These are phyloP conservation scores for Aspergillus olivimuriae DNA, from an alignment of 495 filamentous ascomycete genomes.

Conservation along the genomic window DNA sequence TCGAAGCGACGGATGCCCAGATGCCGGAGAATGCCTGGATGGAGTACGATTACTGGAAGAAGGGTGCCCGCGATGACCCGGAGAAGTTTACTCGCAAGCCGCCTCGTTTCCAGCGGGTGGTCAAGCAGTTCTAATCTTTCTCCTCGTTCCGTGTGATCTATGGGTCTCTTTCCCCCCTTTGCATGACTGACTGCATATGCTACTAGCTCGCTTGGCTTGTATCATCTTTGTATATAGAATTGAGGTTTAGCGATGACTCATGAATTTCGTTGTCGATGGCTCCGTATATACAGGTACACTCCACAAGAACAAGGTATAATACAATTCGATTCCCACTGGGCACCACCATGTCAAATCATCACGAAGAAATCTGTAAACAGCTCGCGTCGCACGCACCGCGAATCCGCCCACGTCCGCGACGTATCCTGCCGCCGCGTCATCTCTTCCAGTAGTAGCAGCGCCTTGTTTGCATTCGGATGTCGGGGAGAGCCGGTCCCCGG, in stretches of 20 bases:
- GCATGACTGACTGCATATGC: too few relatives aligned
- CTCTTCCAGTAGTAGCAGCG: conserved; percentile 28
- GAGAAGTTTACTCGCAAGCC: conserved; percentile 48
- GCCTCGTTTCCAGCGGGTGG: conserved; percentile 45
- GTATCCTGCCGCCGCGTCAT: conserved; percentile 35
- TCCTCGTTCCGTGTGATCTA: neutral
- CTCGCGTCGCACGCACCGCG: conserved; percentile 30
- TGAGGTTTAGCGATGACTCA: neutral
- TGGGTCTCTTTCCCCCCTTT: too few relatives aligned
- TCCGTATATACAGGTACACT: too few relatives aligned
- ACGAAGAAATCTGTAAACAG: conserved; percentile 34
- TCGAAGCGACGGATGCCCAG: conserved; percentile 57
- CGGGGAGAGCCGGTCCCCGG: neutral
- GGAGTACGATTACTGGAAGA: conserved; percentile 64
- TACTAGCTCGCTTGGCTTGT: too few relatives aligned
- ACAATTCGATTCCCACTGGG: too few relatives aligned
- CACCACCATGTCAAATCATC: conserved; percentile 25
- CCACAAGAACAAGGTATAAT: too few relatives aligned
- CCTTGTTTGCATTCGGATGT: conserved; percentile 30
- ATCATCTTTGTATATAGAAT: too few relatives aligned
- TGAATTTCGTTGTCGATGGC: too few relatives aligned
- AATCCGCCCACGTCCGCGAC: conserved; percentile 36
- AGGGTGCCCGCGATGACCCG: conserved; percentile 51
- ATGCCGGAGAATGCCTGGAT: conserved; percentile 65
- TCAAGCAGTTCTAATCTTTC: conserved; percentile 35